These are phyloP conservation scores for Paecilomyces variotii DNA, from an alignment of 2,329 filamentous ascomycete genomes.

Conservation along the genomic window DNA sequence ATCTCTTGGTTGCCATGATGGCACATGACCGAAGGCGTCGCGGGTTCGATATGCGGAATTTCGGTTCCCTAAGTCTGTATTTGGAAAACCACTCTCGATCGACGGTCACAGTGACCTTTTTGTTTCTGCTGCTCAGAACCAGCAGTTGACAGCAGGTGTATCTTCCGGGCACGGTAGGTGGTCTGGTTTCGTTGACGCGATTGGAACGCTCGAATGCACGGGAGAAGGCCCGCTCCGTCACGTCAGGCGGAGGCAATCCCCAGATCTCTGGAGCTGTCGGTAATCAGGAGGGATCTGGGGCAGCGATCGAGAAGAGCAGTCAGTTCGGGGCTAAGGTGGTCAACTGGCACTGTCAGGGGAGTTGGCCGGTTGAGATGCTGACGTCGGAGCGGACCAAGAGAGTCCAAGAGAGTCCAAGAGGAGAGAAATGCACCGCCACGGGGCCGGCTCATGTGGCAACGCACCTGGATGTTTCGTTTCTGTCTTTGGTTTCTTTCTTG, in stretches of 20 bases:
- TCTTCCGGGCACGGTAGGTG: not conserved
- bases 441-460: not conserved
- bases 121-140: not conserved
- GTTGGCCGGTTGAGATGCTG: not conserved
- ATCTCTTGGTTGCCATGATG: constrained; percentile 70
- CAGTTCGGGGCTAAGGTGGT: not conserved
- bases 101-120: not conserved
- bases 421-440: not conserved
- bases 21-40: not conserved
- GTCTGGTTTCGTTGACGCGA: not conserved
- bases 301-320: not conserved
- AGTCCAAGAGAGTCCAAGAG: not conserved
- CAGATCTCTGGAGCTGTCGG: not conserved
- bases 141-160: not conserved
- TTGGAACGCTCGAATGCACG: not conserved
- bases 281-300: not conserved
- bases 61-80: not conserved
- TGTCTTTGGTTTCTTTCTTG: too few relatives aligned
- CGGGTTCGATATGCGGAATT: not conserved
- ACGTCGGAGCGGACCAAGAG: not conserved
- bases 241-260: not conserved
- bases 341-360: not conserved
- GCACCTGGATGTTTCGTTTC: not conserved
- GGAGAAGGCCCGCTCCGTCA: not conserved
- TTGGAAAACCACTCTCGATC: not conserved